A percentile compares a stretch with the other conserved stretches of the same genome.
These are phyloP conservation scores for Chimonanthus salicifolius DNA, from an alignment of 164 flowering plant genomes.

Conservation along the genomic window DNA sequence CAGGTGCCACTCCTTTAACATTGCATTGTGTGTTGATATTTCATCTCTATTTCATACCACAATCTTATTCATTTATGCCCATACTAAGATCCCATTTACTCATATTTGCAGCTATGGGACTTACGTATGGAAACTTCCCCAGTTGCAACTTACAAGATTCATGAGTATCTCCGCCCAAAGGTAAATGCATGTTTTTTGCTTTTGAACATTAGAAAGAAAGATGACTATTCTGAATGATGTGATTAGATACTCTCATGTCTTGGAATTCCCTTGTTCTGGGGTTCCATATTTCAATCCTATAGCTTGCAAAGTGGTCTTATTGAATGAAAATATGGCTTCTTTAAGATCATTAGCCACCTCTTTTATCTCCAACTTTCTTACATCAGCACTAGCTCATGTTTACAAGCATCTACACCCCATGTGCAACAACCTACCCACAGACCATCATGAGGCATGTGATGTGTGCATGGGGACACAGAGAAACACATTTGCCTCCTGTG, in stretches of 20 bases:
- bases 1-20: neutral
- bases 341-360: neutral
- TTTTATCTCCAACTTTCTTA: neutral
- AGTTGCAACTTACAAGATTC: conserved; percentile 59
- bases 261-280: neutral
- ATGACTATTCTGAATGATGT: neutral
- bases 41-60: neutral
- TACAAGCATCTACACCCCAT: no score
- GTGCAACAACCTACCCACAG: no score
- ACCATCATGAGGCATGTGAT: no score
- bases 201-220: neutral
- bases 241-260: neutral
- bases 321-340: neutral
- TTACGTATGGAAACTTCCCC: conserved; percentile 59
- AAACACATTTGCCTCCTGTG: no score
- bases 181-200: conserved; percentile 21
- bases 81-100: neutral
- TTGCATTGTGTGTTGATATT: neutral
- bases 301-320: neutral
- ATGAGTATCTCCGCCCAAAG: conserved; percentile 71
- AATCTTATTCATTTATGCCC: neutral
- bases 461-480: no score
- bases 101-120: conserved; percentile 71
- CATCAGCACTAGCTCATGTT: no score
- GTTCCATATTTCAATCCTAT: neutral